Percentiles rank a stretch among this genome's conserved stretches.
These are phyloP conservation scores for Thamnidium elegans DNA, from an alignment of 192 early-diverging fungal genomes.

Conservation along the genomic window DNA sequence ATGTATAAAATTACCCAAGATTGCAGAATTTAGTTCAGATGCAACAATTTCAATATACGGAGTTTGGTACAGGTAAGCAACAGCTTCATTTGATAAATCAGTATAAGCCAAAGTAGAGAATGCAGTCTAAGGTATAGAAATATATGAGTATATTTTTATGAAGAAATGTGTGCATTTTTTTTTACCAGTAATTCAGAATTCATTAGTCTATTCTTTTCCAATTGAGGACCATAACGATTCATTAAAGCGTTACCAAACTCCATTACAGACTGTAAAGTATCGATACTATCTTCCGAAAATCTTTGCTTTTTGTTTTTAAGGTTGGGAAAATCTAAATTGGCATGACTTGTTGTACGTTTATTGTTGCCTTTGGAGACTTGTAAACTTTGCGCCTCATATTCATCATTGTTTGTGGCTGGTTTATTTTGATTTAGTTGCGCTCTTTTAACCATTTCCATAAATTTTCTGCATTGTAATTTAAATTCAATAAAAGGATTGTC, in stretches of 20 bases:
- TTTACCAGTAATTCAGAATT: conserved; percentile 3
- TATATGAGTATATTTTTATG: no score
- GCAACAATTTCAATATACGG: conserved; percentile 54
- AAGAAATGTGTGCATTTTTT: neutral
- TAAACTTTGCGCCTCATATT: conserved; percentile 6
- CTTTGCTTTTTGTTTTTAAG: conserved; percentile 5
- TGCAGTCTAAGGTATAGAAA: neutral
- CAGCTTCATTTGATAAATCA: conserved; percentile 3
- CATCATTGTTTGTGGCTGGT: neutral
- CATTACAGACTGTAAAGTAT: conserved; percentile 31
- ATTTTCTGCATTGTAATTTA: conserved; percentile 78
- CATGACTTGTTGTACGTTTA: no score
- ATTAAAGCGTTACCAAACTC: conserved; percentile 49
- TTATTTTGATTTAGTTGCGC: neutral
- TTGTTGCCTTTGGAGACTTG: conserved; percentile 2
- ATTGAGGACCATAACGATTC: conserved; percentile 36
- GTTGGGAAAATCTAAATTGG: neutral
- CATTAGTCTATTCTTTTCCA: conserved; percentile 2
- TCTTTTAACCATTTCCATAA: conserved; percentile 75
- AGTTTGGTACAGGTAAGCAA: conserved; percentile 7
- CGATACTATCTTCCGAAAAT: neutral
- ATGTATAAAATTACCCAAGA: conserved; percentile 37
- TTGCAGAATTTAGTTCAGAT: conserved; percentile 62
- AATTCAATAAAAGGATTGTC: conserved; percentile 68
- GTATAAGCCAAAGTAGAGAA: conserved; percentile 7